Base-by-base conservation (phyloP, 306 rosid species). In the Bauhinia variegata region DNA sequence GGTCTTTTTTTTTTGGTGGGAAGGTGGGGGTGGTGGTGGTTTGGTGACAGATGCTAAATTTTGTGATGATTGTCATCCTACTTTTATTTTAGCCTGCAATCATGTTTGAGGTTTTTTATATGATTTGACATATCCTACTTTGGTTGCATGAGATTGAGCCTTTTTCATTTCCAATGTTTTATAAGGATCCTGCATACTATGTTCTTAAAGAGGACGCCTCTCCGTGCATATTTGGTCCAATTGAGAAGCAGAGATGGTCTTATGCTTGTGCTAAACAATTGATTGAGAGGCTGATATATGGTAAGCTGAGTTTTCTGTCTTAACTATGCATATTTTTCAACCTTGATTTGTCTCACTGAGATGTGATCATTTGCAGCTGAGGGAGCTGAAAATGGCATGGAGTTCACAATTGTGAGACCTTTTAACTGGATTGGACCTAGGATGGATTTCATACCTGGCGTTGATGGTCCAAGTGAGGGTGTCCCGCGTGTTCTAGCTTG, bases 361-460 rank as follows among this genome's bases (percentile, higher is more conserved):
- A 19, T 48, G 39, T 23, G 9, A 41, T 47, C 28, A 50, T 76
- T 53, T 58, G 37, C 81, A 92, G 95, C 96, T 48, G 97, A 92
- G 86, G 96, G 97, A 39, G 97, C 96, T 8, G 97, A 92, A 76
- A 92, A 92, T 77, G 96, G 90, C 63, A 59, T 89, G 9, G 95
- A 87, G 63, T 89, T 92, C 72, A 83, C 97, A n/a, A 89, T 91
- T 58, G 97, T 91, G 52, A 78, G 97, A 48, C 96, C 97, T 44
- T 91, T 91, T 30, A 92, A 92, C 78, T 92, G 97, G 97, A 92
- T 92, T 48, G 97, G 97, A 51, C 96, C 97, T 56, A 53, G 96
- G 57, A 92, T 92, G 97, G 97, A 92, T 80, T 89, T 92, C 84
- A 92, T 92, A 65, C 97, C 97, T 11, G 97, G 97, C n/a, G 69